Percentiles rank a stretch among this genome's conserved stretches.
These are phyloP conservation scores for Clitopilus hobsonii DNA, from an alignment of 768 basidiomycete genomes.

Conservation along the genomic window DNA sequence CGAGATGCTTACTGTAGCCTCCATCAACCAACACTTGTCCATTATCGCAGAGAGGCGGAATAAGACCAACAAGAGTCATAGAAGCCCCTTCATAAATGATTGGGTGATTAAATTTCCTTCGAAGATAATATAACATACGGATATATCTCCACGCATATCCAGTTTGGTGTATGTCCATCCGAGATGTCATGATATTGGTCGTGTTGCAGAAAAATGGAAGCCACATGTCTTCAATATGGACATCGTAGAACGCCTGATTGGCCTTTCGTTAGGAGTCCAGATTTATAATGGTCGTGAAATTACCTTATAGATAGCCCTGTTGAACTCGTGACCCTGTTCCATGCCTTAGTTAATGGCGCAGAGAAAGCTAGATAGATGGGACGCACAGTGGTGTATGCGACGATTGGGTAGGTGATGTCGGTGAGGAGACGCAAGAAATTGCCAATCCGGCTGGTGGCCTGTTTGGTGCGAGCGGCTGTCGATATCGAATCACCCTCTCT, in stretches of 20 bases:
- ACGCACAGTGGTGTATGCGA: conserved; percentile 81
- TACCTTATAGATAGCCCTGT: conserved; percentile 91
- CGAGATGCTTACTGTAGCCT: conserved; percentile 61
- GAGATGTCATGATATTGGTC: conserved; percentile 92
- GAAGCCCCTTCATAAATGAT: conserved; percentile 80
- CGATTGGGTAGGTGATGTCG: conserved; percentile 90
- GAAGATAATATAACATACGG: conserved; percentile 40
- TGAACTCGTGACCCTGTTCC: conserved; percentile 87
- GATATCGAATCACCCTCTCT: conserved; percentile 90
- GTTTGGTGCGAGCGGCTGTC: conserved; percentile 80
- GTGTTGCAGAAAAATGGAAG: conserved; percentile 97
- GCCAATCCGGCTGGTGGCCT: conserved; percentile 88
- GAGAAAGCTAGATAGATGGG: conserved; percentile 2
- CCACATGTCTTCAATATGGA: conserved; percentile 98
- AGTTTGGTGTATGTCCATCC: conserved; percentile 96
- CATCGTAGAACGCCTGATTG: conserved; percentile 78
- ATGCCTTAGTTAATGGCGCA: too few relatives aligned
- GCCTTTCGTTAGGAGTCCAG: background rate
- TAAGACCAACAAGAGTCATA: conserved; percentile 93
- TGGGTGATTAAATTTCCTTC: too few relatives aligned
- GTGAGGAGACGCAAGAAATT: conserved; percentile 92
- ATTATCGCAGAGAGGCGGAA: conserved; percentile 93
- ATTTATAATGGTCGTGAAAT: background rate
- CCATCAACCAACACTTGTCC: conserved; percentile 91
- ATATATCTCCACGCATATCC: conserved; percentile 99